A percentile compares a stretch with the other conserved stretches of the same genome.
Conservation (phyloP, 1,284 basidiomycete species). For the Gomphus bonarii region DNA sequence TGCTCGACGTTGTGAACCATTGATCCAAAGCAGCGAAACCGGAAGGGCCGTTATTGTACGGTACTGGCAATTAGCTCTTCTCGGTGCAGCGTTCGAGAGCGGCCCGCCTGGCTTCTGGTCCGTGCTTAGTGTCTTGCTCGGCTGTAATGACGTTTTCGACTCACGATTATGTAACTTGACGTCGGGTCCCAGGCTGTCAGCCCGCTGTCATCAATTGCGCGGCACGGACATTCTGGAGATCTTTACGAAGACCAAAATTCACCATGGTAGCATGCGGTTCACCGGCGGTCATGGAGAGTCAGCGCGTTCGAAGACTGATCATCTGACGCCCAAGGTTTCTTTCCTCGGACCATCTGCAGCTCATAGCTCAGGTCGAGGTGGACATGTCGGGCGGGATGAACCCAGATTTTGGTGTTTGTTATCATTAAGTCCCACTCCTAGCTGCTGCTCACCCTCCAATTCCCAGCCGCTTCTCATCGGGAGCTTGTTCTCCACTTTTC, state of each 20-base stretch:
- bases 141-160: conserved; percentile 58
- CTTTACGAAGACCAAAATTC: too few relatives aligned
- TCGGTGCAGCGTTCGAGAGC: conserved; percentile 40
- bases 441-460: neutral
- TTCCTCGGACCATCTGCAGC: neutral
- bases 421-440: neutral
- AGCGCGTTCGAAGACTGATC: neutral
- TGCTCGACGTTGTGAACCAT: conserved; percentile 27
- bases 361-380: neutral
- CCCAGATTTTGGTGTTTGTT: conserved; percentile 1
- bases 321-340: neutral
- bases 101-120: conserved; percentile 22
- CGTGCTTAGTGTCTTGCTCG: conserved; percentile 34
- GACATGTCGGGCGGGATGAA: neutral
- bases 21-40: conserved; percentile 19
- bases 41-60: neutral
- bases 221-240: too few relatives aligned
- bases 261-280: too few relatives aligned
- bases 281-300: neutral
- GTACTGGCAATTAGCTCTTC: too few relatives aligned
- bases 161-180: conserved; percentile 1
- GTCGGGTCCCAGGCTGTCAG: neutral
- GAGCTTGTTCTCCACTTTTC: neutral
- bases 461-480: conserved; percentile 6
- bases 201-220: neutral